Evolutionary conservation across 768 basidiomycete species (phyloP).

Genomic region (Agaricus sinodeliciosus): DNA sequence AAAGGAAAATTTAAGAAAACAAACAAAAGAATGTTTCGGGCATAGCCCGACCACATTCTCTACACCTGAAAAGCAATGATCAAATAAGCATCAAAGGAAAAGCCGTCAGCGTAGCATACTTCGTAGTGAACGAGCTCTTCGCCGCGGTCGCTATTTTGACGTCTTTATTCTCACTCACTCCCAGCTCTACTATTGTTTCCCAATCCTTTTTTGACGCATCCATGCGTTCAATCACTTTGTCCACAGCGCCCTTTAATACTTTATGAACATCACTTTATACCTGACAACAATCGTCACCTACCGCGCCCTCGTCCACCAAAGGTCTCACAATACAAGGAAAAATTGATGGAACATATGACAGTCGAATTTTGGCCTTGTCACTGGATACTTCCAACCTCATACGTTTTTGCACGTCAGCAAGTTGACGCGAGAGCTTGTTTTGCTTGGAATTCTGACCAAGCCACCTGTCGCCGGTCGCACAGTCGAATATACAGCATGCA

Average conservation of each 20-base stretch:
- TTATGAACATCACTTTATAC: neutral
- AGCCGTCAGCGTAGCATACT: conserved; percentile 38
- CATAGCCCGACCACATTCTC: too few relatives aligned
- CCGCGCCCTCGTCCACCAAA: conserved; percentile 64
- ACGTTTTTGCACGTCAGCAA: conserved; percentile 87
- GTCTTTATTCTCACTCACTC: conserved; percentile 74
- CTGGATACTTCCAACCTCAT: conserved; percentile 95
- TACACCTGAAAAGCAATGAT: too few relatives aligned
- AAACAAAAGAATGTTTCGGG: too few relatives aligned
- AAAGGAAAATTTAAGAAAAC: too few relatives aligned
- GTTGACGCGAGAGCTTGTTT: conserved; percentile 68
- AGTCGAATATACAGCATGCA: conserved; percentile 88
- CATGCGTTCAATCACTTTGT: conserved; percentile 81
- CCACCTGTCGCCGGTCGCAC: conserved; percentile 89
- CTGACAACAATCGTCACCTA: conserved; percentile 33
- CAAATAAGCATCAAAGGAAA: too few relatives aligned
- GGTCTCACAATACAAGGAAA: conserved; percentile 78
- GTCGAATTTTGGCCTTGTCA: conserved; percentile 83
- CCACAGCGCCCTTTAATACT: conserved; percentile 59
- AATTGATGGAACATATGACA: conserved; percentile 87
- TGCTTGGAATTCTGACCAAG: conserved; percentile 97
- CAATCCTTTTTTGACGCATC: conserved; percentile 94
- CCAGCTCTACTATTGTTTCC: conserved; percentile 93
- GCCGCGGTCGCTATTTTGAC: conserved; percentile 79
- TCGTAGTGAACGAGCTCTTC: conserved; percentile 81